A percentile compares a stretch with the other conserved stretches of the same genome.
Conservation (phyloP, 768 basidiomycete genomes). For the Hericium coralloides region DNA sequence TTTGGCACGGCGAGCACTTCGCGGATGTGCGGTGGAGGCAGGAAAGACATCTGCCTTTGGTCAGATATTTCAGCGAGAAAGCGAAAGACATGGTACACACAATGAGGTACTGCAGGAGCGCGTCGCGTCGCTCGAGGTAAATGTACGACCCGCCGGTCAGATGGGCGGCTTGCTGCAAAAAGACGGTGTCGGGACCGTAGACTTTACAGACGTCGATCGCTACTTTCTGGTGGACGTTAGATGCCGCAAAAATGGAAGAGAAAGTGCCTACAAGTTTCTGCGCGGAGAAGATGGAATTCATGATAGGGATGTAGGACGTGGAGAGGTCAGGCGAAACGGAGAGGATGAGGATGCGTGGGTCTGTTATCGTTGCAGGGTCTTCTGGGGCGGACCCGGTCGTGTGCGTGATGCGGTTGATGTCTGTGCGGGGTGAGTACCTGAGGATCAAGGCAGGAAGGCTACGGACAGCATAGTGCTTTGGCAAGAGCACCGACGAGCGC, state of each 20-base stretch:
- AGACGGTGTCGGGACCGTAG: constrained; percentile 83
- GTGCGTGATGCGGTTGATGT: constrained; percentile 51
- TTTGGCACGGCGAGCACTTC: constrained; percentile 76
- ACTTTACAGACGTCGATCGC: constrained; percentile 95
- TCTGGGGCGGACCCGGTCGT: constrained; percentile 23
- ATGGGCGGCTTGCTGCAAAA: constrained; percentile 95
- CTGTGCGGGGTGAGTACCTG: constrained; percentile 32
- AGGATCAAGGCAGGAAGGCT: background rate
- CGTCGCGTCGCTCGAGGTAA: constrained; percentile 68
- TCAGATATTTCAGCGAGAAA: background rate
- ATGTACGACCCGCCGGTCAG: constrained; percentile 93
- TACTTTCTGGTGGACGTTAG: constrained; percentile 62
- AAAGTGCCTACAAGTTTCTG: constrained; percentile 75
- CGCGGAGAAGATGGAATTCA: constrained; percentile 99
- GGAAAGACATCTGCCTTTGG: constrained; percentile 74
- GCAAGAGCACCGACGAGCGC: constrained; percentile 84
- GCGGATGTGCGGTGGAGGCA: constrained; percentile 63
- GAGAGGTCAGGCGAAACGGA: constrained; percentile 89
- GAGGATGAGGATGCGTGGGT: constrained; percentile 64
- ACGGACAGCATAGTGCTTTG: constrained; percentile 85
- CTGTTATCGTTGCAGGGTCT: constrained; percentile 26
- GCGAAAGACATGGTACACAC: constrained; percentile 31
- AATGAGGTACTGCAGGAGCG: constrained; percentile 86
- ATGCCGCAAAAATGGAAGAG: constrained; percentile 1
- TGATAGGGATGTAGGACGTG: constrained; percentile 91